Conservation (phyloP, 805 yeast species). For the Spencermartinsiella europaea region DNA sequence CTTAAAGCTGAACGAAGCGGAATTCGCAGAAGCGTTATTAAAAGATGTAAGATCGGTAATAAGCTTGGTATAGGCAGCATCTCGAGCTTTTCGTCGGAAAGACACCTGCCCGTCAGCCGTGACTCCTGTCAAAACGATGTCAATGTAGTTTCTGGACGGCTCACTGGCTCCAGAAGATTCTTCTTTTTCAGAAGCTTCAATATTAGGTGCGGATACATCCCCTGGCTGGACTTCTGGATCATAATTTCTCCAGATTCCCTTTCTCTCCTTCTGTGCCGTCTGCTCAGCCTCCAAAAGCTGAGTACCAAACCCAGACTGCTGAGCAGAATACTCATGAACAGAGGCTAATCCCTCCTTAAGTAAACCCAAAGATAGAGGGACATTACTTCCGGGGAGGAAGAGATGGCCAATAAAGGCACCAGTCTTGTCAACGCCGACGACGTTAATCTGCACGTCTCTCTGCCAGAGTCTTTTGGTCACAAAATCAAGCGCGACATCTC, state of each 20-base stretch:
- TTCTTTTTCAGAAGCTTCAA: conserved; percentile 18
- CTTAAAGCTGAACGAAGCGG: conserved; percentile 24
- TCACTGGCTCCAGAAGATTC: conserved; percentile 19
- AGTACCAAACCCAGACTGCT: conserved; percentile 48
- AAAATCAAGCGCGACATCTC: conserved; percentile 50
- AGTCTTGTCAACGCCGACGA: conserved; percentile 64
- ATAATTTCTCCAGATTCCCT: conserved; percentile 67
- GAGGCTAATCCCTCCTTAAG: conserved; percentile 59
- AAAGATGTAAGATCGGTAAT: conserved; percentile 24
- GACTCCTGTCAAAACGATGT: conserved; percentile 31
- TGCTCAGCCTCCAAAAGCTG: conserved; percentile 59
- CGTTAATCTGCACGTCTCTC: conserved; percentile 65
- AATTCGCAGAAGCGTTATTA: conserved; percentile 30
- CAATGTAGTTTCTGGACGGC: conserved; percentile 28
- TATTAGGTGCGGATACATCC: conserved; percentile 27
- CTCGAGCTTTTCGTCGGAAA: conserved; percentile 22
- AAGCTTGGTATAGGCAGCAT: conserved; percentile 19
- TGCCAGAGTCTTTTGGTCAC: conserved; percentile 56
- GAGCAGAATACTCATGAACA: conserved; percentile 60
- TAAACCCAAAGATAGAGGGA: conserved; percentile 55
- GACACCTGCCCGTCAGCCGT: conserved; percentile 26
- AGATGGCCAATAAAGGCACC: conserved; percentile 79
- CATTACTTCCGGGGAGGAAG: conserved; percentile 44
- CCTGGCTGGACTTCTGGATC: conserved; percentile 37
- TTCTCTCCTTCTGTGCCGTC: conserved; percentile 46